phyloP scores from a whole-genome alignment of 495 filamentous ascomycete genomes.

The Hyaloscypha hepaticicola region DNA sequence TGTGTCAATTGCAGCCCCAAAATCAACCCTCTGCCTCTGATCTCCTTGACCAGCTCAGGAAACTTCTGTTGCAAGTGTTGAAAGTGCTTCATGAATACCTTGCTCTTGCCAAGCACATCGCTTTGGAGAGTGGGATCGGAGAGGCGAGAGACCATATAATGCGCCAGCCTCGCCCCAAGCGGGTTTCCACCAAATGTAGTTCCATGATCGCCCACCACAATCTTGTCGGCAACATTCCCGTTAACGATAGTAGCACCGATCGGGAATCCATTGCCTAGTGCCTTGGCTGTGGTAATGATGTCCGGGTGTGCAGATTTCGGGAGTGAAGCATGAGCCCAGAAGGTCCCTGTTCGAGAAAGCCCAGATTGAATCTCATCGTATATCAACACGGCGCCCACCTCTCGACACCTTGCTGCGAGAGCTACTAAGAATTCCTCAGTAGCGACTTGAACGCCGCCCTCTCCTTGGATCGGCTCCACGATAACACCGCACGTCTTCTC shows the following conservation, averaged over 20 bases:
- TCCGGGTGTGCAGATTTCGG: slow-evolving; percentile 85
- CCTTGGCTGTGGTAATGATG: slow-evolving; percentile 91
- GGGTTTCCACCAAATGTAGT: slow-evolving; percentile 98
- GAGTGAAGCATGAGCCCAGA: slow-evolving; percentile 83
- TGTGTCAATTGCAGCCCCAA: slow-evolving; percentile 76
- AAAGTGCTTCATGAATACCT: slow-evolving; percentile 65
- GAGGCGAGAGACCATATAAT: slow-evolving; percentile 77
- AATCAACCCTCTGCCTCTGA: slow-evolving; percentile 81
- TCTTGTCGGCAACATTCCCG: slow-evolving; percentile 71
- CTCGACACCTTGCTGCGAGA: slow-evolving; percentile 75
- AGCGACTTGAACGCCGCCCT: slow-evolving; percentile 87
- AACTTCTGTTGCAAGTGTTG: slow-evolving; percentile 60
- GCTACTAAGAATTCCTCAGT: slow-evolving; percentile 76
- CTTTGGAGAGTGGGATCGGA: slow-evolving; percentile 62
- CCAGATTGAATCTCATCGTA: slow-evolving; percentile 98
- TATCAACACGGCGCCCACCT: slow-evolving; percentile 84
- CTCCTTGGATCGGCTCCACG: slow-evolving; percentile 95
- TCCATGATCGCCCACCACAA: slow-evolving; percentile 90
- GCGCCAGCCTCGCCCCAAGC: slow-evolving; percentile 76
- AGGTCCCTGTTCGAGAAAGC: slow-evolving; percentile 74
- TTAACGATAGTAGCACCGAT: slow-evolving; percentile 90
- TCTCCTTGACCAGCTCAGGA: slow-evolving; percentile 70
- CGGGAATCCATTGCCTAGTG: slow-evolving; percentile 93
- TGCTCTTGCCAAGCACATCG: slow-evolving; percentile 61
- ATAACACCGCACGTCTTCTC: slow-evolving; percentile 92